A percentile compares a stretch with the other conserved stretches of the same genome.
phyloP scores from a whole-genome alignment of 164 flowering plant species.

The Sextonia rubra region DNA sequence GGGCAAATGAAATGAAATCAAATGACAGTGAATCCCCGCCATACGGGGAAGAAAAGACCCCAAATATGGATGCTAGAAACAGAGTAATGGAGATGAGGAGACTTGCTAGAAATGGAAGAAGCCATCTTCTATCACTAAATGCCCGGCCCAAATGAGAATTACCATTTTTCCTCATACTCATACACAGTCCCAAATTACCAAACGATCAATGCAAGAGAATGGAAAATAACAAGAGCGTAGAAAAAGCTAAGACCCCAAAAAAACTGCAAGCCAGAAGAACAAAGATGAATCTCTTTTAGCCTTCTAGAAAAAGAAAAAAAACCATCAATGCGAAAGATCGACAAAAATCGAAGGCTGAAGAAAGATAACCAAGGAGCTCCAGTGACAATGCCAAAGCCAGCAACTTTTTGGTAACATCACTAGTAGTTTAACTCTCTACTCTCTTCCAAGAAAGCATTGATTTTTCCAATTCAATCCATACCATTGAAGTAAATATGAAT shows the following conservation, averaged over 20 bases:
- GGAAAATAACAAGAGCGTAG: too few relatives aligned
- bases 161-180: constrained; percentile 54
- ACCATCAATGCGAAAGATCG: neutral
- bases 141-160: constrained; percentile 49
- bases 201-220: neutral
- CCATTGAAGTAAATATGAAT: neutral
- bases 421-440: constrained; percentile 24
- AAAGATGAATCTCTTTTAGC: too few relatives aligned
- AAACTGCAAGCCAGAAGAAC: too few relatives aligned
- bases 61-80: constrained; percentile 33
- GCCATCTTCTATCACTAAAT: constrained; percentile 76
- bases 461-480: constrained; percentile 4
- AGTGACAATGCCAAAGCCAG: constrained; percentile 26
- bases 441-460: neutral
- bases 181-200: neutral
- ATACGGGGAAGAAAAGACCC: constrained; percentile 41
- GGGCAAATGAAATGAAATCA: constrained; percentile 34
- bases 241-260: too few relatives aligned
- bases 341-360: neutral
- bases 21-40: constrained; percentile 41
- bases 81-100: constrained; percentile 58
- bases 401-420: constrained; percentile 14
- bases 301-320: too few relatives aligned
- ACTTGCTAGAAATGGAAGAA: constrained; percentile 68
- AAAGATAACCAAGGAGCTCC: constrained; percentile 24